Base-by-base conservation (phyloP, 495 filamentous ascomycete species). In the Staphylotrichum tortipilum region DNA sequence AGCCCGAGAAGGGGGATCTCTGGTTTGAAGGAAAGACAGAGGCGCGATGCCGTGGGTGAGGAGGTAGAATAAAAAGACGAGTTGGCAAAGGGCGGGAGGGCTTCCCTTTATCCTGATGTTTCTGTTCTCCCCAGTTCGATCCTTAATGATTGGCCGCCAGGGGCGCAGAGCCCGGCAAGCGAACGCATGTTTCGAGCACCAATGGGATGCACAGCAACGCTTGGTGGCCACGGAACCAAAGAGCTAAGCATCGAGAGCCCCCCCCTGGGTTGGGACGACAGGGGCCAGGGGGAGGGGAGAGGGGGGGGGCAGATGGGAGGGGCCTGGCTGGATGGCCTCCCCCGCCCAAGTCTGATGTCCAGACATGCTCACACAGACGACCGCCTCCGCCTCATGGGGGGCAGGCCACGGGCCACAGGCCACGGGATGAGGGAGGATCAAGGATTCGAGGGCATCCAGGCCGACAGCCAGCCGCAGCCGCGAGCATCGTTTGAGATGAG, bases 101-200 rank as follows among this genome's bases (percentile, higher is more conserved):
- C 38, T 34, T 38, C 37, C 54, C 59, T 61, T 64, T 61, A 61
- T 43, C 57, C 57, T 53, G 7, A 61, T 64, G 61, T 62, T 64
- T 64, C 59, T 50, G 28, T 33, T 54, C 46, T 24, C 39, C 34
- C 41, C 26, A 10, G 46, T 41, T 51, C 50, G 21, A 57, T 44
- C 53, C 49, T 34, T 28, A 40, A 47, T 44, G 58, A 64, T 59
- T 64, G 61, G 61, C 36, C 38, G 44, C 3, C 33, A 36, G 44
- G 0, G 31, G 23, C 24, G 31, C 39, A 22, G 15, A 33, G 49
- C 36, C 6, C 8, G 33, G 45, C 15, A 18, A 21, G 33, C 24
- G 45, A 22, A 34, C 26, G 45, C 33, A 31, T 45, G 60, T 63
- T 63, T 63, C 57, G 57, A 55, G 40, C 56, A 44, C 59, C 60